These are phyloP conservation scores for Magnusiomyces magnusii DNA, from an alignment of 1,139 yeast genomes.

Conservation along the genomic window DNA sequence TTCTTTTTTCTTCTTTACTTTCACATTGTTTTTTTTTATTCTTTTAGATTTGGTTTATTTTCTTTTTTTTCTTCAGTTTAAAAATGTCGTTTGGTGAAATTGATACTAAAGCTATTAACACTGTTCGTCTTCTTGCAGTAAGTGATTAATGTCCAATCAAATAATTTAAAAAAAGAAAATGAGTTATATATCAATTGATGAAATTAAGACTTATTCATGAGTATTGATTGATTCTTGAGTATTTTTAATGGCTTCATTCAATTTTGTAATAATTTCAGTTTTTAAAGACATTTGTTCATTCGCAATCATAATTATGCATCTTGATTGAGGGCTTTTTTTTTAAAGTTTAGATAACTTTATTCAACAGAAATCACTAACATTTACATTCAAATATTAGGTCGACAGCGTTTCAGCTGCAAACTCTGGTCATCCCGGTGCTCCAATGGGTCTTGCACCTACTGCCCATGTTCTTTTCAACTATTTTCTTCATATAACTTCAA, in stretches of 20 bases:
- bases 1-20: not conserved
- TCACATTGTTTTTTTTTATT: not conserved
- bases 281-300: too few species aligned
- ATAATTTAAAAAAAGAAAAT: too few species aligned
- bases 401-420: slow-evolving; percentile 87
- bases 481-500: slow-evolving; percentile 76
- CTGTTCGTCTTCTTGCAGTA: slow-evolving; percentile 81
- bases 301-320: too few species aligned
- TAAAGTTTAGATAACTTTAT: too few species aligned
- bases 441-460: slow-evolving; percentile 94
- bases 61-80: not conserved
- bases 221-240: too few species aligned
- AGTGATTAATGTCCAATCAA: slow-evolving; percentile 18
- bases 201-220: too few species aligned
- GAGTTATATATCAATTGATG: too few species aligned
- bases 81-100: slow-evolving; percentile 35
- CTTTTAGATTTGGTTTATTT: too few species aligned
- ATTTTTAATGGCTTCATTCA: too few species aligned
- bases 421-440: slow-evolving; percentile 99
- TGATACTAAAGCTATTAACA: slow-evolving; percentile 72
- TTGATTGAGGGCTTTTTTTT: too few species aligned
- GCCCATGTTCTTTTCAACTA: slow-evolving; percentile 69
- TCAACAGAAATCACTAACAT: not conserved
- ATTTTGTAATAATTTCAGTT: too few species aligned
- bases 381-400: slow-evolving; percentile 35